Conservation (phyloP, 164 flowering plant genomes). For the Piper betle region DNA sequence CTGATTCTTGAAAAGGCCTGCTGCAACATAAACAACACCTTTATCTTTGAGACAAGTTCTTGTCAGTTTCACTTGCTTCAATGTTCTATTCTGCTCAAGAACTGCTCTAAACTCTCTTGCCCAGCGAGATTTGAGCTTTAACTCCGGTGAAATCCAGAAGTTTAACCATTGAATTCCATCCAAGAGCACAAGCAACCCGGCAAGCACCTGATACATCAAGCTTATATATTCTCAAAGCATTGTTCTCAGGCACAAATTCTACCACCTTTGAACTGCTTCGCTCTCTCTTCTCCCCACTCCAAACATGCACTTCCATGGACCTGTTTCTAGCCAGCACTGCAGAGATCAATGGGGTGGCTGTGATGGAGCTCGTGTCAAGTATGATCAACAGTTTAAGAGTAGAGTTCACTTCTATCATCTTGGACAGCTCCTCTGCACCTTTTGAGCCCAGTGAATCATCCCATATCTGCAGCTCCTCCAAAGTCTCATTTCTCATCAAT, state of each 20-base stretch:
- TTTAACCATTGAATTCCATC: conserved; percentile 64
- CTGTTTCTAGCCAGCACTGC: conserved; percentile 77
- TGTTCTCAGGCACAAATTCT: conserved; percentile 67
- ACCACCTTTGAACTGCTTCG: conserved; percentile 52
- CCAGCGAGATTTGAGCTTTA: conserved; percentile 61
- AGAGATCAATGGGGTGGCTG: conserved; percentile 73
- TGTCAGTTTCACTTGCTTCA: conserved; percentile 65
- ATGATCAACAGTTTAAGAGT: conserved; percentile 54
- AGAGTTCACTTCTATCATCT: conserved; percentile 82
- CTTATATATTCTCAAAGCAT: conserved; percentile 52
- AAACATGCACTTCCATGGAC: conserved; percentile 73
- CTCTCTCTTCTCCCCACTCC: conserved; percentile 46
- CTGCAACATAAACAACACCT: conserved; percentile 74
- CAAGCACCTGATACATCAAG: conserved; percentile 51
- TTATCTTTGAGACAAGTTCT: conserved; percentile 69
- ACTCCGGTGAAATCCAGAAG: conserved; percentile 80
- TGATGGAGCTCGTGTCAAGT: conserved; percentile 51
- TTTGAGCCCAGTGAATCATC: conserved; percentile 82
- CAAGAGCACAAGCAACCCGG: conserved; percentile 68
- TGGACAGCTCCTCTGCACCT: conserved; percentile 89
- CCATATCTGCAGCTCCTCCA: conserved; percentile 92
- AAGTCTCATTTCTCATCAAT: conserved; percentile 46
- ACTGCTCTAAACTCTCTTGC: conserved; percentile 80
- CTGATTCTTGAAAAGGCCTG: conserved; percentile 77
- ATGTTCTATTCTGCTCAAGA: conserved; percentile 59